phyloP scores from a whole-genome alignment of 1,284 basidiomycete species.

The Hymenochaete sp. region DNA sequence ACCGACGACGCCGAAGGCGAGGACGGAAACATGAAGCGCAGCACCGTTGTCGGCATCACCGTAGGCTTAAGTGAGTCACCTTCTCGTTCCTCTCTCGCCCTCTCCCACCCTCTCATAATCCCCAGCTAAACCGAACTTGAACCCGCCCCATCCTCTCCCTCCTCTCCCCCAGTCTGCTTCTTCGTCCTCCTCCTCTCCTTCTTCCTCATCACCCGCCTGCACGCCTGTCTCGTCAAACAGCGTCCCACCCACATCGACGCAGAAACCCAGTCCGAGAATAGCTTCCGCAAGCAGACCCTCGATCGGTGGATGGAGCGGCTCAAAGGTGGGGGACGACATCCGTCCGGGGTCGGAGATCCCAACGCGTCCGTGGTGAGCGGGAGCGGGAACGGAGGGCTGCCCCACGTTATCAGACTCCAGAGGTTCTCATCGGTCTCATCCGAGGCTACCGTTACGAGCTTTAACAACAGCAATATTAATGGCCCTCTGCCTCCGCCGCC shows the following conservation, averaged over 20 bases:
- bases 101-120: too few species aligned
- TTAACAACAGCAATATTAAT: too few species aligned
- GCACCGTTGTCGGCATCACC: conserved; percentile 15
- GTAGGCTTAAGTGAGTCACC: conserved; percentile 13
- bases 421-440: neutral
- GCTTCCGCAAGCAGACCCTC: conserved; percentile 5
- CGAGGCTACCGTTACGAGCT: neutral
- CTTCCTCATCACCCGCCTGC: conserved; percentile 26
- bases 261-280: conserved; percentile 6
- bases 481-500: too few species aligned
- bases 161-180: conserved; percentile 25
- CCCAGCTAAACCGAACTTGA: too few species aligned
- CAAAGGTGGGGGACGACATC: too few species aligned
- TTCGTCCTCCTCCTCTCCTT: conserved; percentile 25
- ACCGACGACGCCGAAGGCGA: too few species aligned
- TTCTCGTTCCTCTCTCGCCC: neutral
- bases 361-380: too few species aligned
- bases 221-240: too few species aligned
- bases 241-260: conserved; percentile 16
- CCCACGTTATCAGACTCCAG: conserved; percentile 1
- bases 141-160: too few species aligned
- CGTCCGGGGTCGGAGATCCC: too few species aligned
- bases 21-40: conserved; percentile 10
- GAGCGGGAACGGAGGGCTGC: too few species aligned
- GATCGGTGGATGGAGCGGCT: conserved; percentile 26